Percentiles rank a stretch among this genome's conserved stretches.
Conservation (phyloP, 352 stramenopile species). For the Phytophthora vignae region DNA sequence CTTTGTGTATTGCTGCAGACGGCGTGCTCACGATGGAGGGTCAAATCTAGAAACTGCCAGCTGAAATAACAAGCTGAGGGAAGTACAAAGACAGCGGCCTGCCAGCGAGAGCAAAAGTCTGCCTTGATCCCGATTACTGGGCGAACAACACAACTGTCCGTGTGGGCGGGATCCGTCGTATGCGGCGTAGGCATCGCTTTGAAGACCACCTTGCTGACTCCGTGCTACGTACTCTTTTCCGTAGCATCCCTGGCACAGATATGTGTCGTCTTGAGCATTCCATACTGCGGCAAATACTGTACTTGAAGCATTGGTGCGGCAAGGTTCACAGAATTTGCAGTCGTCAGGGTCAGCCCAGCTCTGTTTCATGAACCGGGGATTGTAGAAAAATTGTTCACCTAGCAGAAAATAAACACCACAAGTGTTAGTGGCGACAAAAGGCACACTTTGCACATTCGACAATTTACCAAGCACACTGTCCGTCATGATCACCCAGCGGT, state of each 20-base stretch:
- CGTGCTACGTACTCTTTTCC: slow-evolving; percentile 35
- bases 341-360: slow-evolving; percentile 65
- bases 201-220: slow-evolving; percentile 17
- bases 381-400: slow-evolving; percentile 79
- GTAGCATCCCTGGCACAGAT: slow-evolving; percentile 59
- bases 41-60: slow-evolving; percentile 50
- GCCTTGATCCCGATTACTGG: slow-evolving; percentile 3
- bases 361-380: slow-evolving; percentile 60
- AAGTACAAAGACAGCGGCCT: neutral
- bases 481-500: slow-evolving; percentile 67
- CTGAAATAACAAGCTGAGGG: slow-evolving; percentile 1
- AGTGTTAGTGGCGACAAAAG: slow-evolving; percentile 16
- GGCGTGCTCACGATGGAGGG: slow-evolving; percentile 67
- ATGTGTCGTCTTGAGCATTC: slow-evolving; percentile 52
- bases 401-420: slow-evolving; percentile 15
- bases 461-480: slow-evolving; percentile 54
- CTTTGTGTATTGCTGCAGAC: slow-evolving; percentile 18
- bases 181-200: slow-evolving; percentile 41
- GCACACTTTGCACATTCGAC: neutral
- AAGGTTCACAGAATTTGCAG: slow-evolving; percentile 55
- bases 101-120: neutral
- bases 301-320: slow-evolving; percentile 16
- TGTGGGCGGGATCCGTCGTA: slow-evolving; percentile 64
- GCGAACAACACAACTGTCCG: slow-evolving; percentile 18
- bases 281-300: slow-evolving; percentile 60